Evolutionary conservation across 305 asterid genomes (phyloP).

Genomic region (Fraxinus albicans): DNA sequence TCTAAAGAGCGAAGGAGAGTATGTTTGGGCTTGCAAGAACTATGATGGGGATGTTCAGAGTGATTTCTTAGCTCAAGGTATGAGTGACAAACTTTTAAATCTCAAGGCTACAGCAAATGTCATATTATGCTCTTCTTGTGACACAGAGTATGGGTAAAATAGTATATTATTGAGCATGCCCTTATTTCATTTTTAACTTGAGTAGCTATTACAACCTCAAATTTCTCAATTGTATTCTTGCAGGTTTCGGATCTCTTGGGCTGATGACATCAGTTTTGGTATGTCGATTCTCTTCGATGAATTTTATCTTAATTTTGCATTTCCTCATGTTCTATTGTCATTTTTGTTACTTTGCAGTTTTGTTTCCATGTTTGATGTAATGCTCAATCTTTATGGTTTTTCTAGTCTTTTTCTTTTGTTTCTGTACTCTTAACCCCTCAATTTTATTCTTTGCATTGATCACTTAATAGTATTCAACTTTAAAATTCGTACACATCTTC

Average conservation of each 20-base stretch:
- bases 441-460: not conserved
- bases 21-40: constrained; percentile 99
- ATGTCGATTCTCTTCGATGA: constrained; percentile 19
- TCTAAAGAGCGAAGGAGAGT: constrained; percentile 91
- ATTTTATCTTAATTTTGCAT: not conserved
- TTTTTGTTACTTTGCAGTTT: not conserved
- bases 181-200: not conserved
- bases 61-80: constrained; percentile 92
- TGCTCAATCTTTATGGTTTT: not conserved
- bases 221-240: constrained; percentile 14
- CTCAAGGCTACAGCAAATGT: not conserved
- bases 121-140: not conserved
- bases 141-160: not conserved
- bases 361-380: not conserved
- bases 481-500: not conserved
- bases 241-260: constrained; percentile 97
- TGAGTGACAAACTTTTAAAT: not conserved
- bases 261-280: constrained; percentile 95
- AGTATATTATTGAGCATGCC: not conserved
- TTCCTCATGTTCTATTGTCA: not conserved
- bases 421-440: not conserved
- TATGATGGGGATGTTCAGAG: constrained; percentile 96
- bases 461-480: not conserved
- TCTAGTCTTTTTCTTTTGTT: not conserved
- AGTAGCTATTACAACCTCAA: not conserved